phyloP scores from a whole-genome alignment of 441 rosid genomes.

The Biscutella laevigata region DNA sequence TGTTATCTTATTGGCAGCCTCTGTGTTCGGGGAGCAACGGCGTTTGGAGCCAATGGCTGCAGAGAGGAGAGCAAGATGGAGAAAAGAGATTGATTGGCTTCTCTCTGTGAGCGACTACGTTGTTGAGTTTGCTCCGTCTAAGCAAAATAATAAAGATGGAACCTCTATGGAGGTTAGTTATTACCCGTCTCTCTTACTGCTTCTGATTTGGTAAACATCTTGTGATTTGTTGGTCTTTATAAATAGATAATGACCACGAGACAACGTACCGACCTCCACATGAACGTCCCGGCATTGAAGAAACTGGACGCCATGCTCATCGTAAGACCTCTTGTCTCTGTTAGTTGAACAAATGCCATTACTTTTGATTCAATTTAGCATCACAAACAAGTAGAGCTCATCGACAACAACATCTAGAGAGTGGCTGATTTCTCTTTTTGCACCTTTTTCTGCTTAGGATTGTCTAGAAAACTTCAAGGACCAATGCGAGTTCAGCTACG shows the following conservation, averaged over 20 bases:
- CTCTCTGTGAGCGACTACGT: constrained; percentile 68
- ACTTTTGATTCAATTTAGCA: neutral
- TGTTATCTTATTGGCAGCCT: constrained; percentile 40
- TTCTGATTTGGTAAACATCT: neutral
- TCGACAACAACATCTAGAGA: no score
- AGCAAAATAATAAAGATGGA: constrained; percentile 75
- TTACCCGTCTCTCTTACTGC: neutral
- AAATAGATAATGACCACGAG: constrained; percentile 75
- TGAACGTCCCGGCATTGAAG: constrained; percentile 88
- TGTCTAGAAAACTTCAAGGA: constrained; percentile 75
- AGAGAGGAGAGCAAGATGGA: constrained; percentile 81
- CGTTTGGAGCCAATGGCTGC: constrained; percentile 81
- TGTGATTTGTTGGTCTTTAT: neutral
- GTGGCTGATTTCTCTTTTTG: neutral
- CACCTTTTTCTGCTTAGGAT: constrained; percentile 34
- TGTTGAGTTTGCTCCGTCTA: constrained; percentile 81
- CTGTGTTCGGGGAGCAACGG: constrained; percentile 80
- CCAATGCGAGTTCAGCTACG: constrained; percentile 28
- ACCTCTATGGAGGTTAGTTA: constrained; percentile 71
- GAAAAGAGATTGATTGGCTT: constrained; percentile 81
- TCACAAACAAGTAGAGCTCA: neutral
- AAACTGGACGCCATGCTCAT: constrained; percentile 85
- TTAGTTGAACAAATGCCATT: neutral
- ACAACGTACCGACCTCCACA: constrained; percentile 75
- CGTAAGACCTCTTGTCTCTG: constrained; percentile 34